These are phyloP conservation scores for Wickerhamomyces rabaulensis DNA, from an alignment of 805 yeast species.

Conservation along the genomic window DNA sequence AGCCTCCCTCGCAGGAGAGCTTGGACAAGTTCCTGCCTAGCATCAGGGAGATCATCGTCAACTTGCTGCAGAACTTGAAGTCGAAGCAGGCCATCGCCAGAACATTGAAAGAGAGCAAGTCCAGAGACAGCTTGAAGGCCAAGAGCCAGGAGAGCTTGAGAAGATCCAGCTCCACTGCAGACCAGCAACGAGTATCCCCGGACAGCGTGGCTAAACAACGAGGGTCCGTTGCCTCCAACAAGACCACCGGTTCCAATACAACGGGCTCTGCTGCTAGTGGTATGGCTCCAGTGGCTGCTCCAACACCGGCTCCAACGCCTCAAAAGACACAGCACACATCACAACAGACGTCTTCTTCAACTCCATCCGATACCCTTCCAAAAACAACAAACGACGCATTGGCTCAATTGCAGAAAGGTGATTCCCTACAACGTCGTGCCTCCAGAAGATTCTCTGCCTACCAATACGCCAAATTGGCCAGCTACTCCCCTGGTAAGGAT, in stretches of 20 bases:
- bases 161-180: background rate
- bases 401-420: constrained; percentile 73
- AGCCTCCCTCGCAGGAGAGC: constrained; percentile 77
- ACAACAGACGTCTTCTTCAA: too few species aligned
- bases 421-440: constrained; percentile 84
- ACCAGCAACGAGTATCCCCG: background rate
- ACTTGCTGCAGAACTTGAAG: constrained; percentile 72
- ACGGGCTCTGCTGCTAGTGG: constrained; percentile 11
- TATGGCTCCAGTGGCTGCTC: background rate
- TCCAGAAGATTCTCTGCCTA: constrained; percentile 92
- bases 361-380: constrained; percentile 5
- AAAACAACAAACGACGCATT: constrained; percentile 48
- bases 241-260: too few species aligned
- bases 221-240: background rate
- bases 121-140: constrained; percentile 16
- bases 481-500: constrained; percentile 30
- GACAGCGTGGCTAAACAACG: background rate
- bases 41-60: constrained; percentile 81
- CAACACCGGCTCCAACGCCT: background rate
- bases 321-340: background rate
- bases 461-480: constrained; percentile 74
- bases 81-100: constrained; percentile 63
- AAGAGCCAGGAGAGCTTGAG: constrained; percentile 9
- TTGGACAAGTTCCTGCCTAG: constrained; percentile 77
- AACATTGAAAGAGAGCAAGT: constrained; percentile 25